phyloP scores from a whole-genome alignment of 345 rosid genomes.

The Eutrema yunnanense region DNA sequence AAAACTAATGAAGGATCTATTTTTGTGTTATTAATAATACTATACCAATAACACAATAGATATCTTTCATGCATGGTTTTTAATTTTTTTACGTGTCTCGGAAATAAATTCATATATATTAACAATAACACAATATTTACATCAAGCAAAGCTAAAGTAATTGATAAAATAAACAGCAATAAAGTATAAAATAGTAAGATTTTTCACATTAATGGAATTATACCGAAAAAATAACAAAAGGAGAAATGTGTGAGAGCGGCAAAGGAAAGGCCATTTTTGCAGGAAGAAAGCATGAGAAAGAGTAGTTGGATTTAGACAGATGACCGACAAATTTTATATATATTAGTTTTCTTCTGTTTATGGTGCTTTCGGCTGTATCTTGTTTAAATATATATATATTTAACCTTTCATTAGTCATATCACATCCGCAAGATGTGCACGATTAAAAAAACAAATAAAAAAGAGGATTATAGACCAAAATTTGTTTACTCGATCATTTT shows the following conservation, averaged over 20 bases:
- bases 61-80: not conserved
- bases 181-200: not conserved
- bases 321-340: constrained; percentile 11
- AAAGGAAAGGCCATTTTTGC: constrained; percentile 12
- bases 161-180: not conserved
- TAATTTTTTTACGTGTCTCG: not conserved
- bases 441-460: not conserved
- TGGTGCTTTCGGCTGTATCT: not conserved
- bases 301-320: constrained; percentile 28
- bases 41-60: not conserved
- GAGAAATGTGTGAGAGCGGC: constrained; percentile 21
- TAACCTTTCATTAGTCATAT: constrained; percentile 18
- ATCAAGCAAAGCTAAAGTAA: not conserved
- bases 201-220: not conserved
- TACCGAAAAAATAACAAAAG: not conserved
- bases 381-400: not conserved
- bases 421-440: not conserved
- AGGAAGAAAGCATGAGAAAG: constrained; percentile 23
- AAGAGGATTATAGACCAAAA: not conserved
- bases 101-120: not conserved
- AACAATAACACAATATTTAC: not conserved
- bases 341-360: constrained; percentile 7
- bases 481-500: not conserved
- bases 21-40: not conserved
- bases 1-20: no score